Base-by-base conservation (phyloP, 352 stramenopile genomes). In the Phytophthora constricta region DNA sequence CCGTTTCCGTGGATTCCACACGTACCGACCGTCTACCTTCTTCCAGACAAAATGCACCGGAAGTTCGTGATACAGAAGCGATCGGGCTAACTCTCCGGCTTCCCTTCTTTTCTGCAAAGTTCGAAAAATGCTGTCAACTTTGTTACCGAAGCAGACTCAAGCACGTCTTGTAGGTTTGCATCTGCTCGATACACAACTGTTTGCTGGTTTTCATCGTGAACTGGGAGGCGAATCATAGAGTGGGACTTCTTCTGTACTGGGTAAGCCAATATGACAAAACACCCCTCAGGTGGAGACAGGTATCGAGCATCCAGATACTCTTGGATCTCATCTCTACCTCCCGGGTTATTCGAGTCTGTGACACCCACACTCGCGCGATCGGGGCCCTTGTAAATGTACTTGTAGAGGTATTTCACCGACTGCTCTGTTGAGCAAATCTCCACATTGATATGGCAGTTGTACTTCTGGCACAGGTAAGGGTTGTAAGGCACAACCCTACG, bases 371-470 rank as follows among this genome's bases (percentile, higher is more conserved):
- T 19, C 17, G 37, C 4, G 17, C 16, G 37, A 20, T 39, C 31
- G 7, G 7, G 31, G 7, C 9, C 37, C 51, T 58, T 58, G 22
- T 33, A 37, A 5, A 34, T 48, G 51, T 58, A 58, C 34, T 48
- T 58, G 34, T 45, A 45, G 4, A 45, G 37, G 17, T 45, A 58
- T 37, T 39, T 39, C 31, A 25, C 26, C 16, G 51, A 48, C 43
- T 37, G 34, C 48, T 37, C 43, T 14, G 34, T 58, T 17, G 34
- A 58, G 16, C 51, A 58, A 25, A 58, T 47, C 22, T 58, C 51
- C 34, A 48, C 51, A 28, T 58, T 58, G 51, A 58, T 37, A 33
- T 47, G 33, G 23, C 51, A 58, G 16, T 48, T 48, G 16, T 49
- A 49, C 25, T 48, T 48, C 34, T 26, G 31, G 31, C 31, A 58